Evolutionary conservation across 257 asterid species (phyloP).

Genomic region (Salvia hispanica): DNA sequence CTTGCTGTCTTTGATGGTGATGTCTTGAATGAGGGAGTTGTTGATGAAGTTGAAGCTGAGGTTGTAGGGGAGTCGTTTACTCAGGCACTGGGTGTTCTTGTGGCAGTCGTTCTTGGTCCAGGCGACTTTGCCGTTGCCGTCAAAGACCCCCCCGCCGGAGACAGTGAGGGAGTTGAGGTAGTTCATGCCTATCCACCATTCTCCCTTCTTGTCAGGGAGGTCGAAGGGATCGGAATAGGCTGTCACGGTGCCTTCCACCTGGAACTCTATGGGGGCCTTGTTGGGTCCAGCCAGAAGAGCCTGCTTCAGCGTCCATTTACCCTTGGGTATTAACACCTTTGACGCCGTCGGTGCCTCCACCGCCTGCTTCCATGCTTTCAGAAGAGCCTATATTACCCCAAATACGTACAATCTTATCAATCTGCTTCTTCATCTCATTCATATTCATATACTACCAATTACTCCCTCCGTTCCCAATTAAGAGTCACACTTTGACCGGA

Average conservation of each 20-base stretch:
- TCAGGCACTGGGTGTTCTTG: slow-evolving; percentile 29
- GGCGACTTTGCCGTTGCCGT: slow-evolving; percentile 53
- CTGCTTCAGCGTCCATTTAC: slow-evolving; percentile 36
- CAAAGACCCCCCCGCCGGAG: slow-evolving; percentile 53
- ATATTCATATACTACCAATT: too few species aligned
- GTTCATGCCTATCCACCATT: slow-evolving; percentile 49
- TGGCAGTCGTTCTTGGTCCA: slow-evolving; percentile 56
- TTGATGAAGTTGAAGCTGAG: slow-evolving; percentile 50
- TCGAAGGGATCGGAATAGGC: slow-evolving; percentile 35
- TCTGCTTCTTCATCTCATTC: too few species aligned
- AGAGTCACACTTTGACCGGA: too few species aligned
- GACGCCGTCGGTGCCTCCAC: slow-evolving; percentile 20
- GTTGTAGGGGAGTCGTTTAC: slow-evolving; percentile 36
- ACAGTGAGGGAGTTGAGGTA: slow-evolving; percentile 43
- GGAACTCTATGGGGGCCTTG: slow-evolving; percentile 43
- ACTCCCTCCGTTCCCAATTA: too few species aligned
- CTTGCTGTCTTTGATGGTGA: slow-evolving; percentile 50
- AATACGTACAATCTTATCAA: too few species aligned
- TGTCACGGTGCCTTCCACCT: slow-evolving; percentile 40
- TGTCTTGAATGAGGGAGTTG: slow-evolving; percentile 38
- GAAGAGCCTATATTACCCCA: background rate
- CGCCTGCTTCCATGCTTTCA: slow-evolving; percentile 47
- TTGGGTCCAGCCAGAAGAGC: slow-evolving; percentile 27
- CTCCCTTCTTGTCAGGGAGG: slow-evolving; percentile 24
- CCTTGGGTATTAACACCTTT: slow-evolving; percentile 4